Evolutionary conservation across 129 eudicot genomes (phyloP), one percentile per base, ranked within the genome.

Genomic region (Flaveria linearis): DNA sequence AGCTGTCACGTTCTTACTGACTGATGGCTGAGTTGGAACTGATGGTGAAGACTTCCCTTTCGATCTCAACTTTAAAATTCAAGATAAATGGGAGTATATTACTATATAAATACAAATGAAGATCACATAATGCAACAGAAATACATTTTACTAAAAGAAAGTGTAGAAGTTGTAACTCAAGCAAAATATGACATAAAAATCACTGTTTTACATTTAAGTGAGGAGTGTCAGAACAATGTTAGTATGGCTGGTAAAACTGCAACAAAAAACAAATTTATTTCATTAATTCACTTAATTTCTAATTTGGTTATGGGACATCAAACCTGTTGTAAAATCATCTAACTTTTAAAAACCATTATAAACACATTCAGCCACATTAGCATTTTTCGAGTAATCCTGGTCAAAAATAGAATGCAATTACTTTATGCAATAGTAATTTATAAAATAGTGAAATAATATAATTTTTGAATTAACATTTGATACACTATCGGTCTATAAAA

Each of bases 41-140:
- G 91, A 10, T 65, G 91, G 86, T 28, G 81, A 82, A 77, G 91
- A 36, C 75, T 82, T 83, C 76, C 92, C 93, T 80, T 86, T 89
- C 2, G 87, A 88, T 71, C 84, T 87, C 82, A 93, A 84, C 98
- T 90, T 71, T 8, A 12, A 26, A 57, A 57, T 68, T 39, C 42
- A 55, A 73, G 4, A 39, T n/a, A 39, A 72, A 66, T 20, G 22
- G 14, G 16, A 51, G 47, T 57, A 36, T 42, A 45, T 7, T 4
- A 64, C 39, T 23, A 72, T 52, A 17, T 80, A 56, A 73, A 57
- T 61, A 73, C 25, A 73, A 69, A 45, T 9, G 61, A 26, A 69
- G 42, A 61, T 36, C 71, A 62, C 50, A 61, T 60, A 47, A 20
- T 9, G 62, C 18, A 71, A 47, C 30, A 20, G 17, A 60, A 46